Evolutionary conservation across 1,139 yeast genomes (phyloP).

Genomic region (Hyphopichia buzzinii): DNA sequence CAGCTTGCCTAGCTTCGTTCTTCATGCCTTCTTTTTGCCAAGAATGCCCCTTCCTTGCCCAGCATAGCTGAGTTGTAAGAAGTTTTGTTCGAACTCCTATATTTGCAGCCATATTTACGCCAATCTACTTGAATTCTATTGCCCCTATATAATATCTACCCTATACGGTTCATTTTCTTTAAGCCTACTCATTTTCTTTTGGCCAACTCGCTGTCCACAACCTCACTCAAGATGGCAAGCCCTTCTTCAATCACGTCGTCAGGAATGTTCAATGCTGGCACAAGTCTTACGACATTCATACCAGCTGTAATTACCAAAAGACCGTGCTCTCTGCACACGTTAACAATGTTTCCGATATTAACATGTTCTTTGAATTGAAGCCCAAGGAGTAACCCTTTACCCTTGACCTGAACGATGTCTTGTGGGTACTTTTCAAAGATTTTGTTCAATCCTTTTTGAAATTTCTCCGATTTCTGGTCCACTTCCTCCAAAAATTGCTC

Average conservation of each 20-base stretch:
- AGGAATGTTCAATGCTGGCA: conserved; percentile 87
- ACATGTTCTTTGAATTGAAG: conserved; percentile 59
- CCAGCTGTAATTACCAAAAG: conserved; percentile 88
- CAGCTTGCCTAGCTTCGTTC: too few relatives aligned
- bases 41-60: too few relatives aligned
- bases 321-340: conserved; percentile 73
- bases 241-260: conserved; percentile 70
- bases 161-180: too few relatives aligned
- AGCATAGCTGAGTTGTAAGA: too few relatives aligned
- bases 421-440: conserved; percentile 58
- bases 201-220: conserved; percentile 12
- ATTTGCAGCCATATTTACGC: too few relatives aligned
- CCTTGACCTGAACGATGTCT: conserved; percentile 68
- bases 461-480: conserved; percentile 51
- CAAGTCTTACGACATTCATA: conserved; percentile 80
- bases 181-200: too few relatives aligned
- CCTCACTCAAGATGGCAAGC: conserved; percentile 52
- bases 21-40: too few relatives aligned
- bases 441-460: conserved; percentile 48
- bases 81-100: too few relatives aligned
- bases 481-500: conserved; percentile 62
- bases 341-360: conserved; percentile 65
- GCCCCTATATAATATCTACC: too few relatives aligned
- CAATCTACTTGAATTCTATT: too few relatives aligned
- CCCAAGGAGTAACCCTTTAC: conserved; percentile 85